Conservation (phyloP, 2,329 filamentous ascomycete genomes). For the Raffaelea deltoideospora region DNA sequence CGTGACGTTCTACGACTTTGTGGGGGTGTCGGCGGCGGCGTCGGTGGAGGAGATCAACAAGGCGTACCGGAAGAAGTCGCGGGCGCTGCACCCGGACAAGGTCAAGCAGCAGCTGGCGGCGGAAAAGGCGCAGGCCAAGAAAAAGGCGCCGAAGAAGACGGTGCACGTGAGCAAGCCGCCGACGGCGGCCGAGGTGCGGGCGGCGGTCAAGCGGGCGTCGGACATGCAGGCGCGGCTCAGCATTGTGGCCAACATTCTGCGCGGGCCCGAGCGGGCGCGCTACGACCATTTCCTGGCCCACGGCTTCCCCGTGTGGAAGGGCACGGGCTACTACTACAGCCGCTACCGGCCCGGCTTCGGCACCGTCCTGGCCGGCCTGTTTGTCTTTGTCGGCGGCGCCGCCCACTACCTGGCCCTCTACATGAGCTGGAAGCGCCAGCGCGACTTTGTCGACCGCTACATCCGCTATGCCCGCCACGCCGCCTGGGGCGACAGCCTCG, state of each 20-base stretch:
- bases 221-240: slow-evolving; percentile 74
- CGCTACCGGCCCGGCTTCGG: slow-evolving; percentile 84
- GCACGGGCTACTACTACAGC: slow-evolving; percentile 95
- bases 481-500: slow-evolving; percentile 76
- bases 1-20: slow-evolving; percentile 87
- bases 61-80: slow-evolving; percentile 80
- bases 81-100: slow-evolving; percentile 84
- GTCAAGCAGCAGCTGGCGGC: slow-evolving; percentile 70
- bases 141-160: slow-evolving; percentile 29
- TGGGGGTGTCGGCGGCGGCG: slow-evolving; percentile 60
- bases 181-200: slow-evolving; percentile 57
- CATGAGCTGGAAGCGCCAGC: slow-evolving; percentile 78
- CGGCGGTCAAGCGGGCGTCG: slow-evolving; percentile 64
- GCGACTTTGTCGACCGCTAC: slow-evolving; percentile 82
- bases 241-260: slow-evolving; percentile 73
- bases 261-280: slow-evolving; percentile 63
- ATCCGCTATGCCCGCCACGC: slow-evolving; percentile 76
- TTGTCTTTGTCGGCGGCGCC: slow-evolving; percentile 68
- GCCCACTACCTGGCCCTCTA: slow-evolving; percentile 77
- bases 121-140: slow-evolving; percentile 43
- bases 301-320: slow-evolving; percentile 93
- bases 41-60: slow-evolving; percentile 82
- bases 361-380: slow-evolving; percentile 66
- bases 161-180: slow-evolving; percentile 57
- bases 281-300: slow-evolving; percentile 91